Percentiles rank a stretch among this genome's conserved stretches.
These are phyloP conservation scores for Hevea brasiliensis DNA, from an alignment of 345 rosid genomes.

Conservation along the genomic window DNA sequence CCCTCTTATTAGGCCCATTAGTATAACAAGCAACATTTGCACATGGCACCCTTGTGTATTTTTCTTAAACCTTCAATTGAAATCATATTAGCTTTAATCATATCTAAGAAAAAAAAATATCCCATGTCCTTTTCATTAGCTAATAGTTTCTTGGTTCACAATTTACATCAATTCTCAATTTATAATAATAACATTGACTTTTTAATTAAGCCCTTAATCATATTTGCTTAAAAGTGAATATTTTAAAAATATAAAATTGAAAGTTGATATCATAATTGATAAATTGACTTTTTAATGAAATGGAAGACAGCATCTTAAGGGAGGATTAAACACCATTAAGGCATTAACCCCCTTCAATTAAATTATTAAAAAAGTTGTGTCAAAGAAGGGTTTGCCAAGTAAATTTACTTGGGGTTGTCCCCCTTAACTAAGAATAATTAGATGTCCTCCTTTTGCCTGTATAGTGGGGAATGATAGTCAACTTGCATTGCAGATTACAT, in stretches of 20 bases:
- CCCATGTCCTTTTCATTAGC: neutral
- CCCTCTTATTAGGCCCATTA: slow-evolving; percentile 34
- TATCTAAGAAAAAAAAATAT: neutral
- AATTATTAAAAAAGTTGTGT: neutral
- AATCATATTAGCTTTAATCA: slow-evolving; percentile 17
- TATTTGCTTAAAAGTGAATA: too few relatives aligned
- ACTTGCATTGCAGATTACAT: neutral
- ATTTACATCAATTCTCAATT: neutral
- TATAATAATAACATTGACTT: too few relatives aligned
- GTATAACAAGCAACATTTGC: slow-evolving; percentile 36
- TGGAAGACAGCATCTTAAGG: neutral
- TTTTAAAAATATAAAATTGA: too few relatives aligned
- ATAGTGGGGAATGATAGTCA: slow-evolving; percentile 9
- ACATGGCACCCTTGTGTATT: slow-evolving; percentile 36
- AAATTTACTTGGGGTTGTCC: neutral
- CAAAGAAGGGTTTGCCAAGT: neutral
- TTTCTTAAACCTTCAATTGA: slow-evolving; percentile 14
- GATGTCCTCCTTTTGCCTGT: neutral
- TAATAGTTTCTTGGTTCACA: neutral
- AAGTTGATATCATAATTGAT: too few relatives aligned
- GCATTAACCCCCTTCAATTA: neutral
- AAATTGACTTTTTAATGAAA: neutral
- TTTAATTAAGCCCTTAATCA: too few relatives aligned
- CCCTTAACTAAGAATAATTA: neutral
- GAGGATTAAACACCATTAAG: neutral